A percentile compares a stretch with the other conserved stretches of the same genome.
These are phyloP conservation scores for Ophiognomonia clavigignenti-juglandacearum DNA, from an alignment of 2,329 filamentous ascomycete genomes.

Conservation along the genomic window DNA sequence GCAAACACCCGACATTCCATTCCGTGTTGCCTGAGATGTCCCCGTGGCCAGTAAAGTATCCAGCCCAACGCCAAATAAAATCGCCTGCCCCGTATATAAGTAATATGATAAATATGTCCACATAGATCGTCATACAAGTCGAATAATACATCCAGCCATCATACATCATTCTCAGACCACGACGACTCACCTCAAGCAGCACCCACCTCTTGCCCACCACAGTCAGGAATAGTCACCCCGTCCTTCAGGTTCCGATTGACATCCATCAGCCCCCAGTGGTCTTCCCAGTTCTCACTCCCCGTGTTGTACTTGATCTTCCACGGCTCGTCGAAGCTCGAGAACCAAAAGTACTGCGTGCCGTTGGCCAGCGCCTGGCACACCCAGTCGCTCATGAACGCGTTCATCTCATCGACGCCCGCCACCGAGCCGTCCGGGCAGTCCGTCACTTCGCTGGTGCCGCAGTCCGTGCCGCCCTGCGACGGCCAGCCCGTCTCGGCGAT, in stretches of 20 bases:
- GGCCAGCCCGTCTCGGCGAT: slow-evolving; percentile 95
- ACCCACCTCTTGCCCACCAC: slow-evolving; percentile 64
- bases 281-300: slow-evolving; percentile 74
- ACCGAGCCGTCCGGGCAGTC: slow-evolving; percentile 64
- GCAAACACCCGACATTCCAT: too few relatives aligned
- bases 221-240: slow-evolving; percentile 82
- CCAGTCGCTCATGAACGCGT: slow-evolving; percentile 81
- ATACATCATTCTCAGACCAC: not conserved
- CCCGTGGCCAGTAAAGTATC: too few relatives aligned
- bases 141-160: not conserved
- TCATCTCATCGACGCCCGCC: slow-evolving; percentile 75
- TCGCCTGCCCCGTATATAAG: too few relatives aligned
- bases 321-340: slow-evolving; percentile 93
- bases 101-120: too few relatives aligned
- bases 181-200: not conserved
- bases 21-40: too few relatives aligned
- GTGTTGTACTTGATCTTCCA: slow-evolving; percentile 81
- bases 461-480: slow-evolving; percentile 72
- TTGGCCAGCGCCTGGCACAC: slow-evolving; percentile 76
- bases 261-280: slow-evolving; percentile 92
- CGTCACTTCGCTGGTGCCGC: slow-evolving; percentile 48
- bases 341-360: slow-evolving; percentile 94
- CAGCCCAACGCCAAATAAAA: too few relatives aligned
- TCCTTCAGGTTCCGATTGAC: slow-evolving; percentile 76
- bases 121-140: not conserved